A percentile compares a stretch with the other conserved stretches of the same genome.
phyloP scores from a whole-genome alignment of 306 rosid species.

The Pterocarpus santalinus region DNA sequence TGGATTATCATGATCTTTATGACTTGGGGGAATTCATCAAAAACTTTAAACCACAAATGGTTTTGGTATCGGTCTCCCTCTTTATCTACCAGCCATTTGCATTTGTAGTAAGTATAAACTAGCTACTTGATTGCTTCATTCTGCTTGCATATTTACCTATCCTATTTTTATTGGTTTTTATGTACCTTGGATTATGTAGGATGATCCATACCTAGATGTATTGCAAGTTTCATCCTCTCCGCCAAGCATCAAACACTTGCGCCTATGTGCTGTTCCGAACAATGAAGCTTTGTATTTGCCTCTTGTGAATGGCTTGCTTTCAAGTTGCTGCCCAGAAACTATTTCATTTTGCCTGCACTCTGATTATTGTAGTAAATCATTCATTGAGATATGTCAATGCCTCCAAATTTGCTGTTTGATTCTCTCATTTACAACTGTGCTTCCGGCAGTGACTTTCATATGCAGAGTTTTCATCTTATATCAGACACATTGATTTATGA shows the following conservation, averaged over 20 bases:
- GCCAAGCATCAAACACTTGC: constrained; percentile 38
- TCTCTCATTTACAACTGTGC: neutral
- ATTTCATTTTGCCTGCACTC: constrained; percentile 1
- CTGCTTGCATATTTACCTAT: neutral
- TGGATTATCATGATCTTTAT: neutral
- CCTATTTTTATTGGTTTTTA: neutral
- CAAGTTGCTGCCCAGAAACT: constrained; percentile 25
- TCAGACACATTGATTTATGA: neutral
- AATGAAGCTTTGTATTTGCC: neutral
- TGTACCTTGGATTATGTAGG: constrained; percentile 25
- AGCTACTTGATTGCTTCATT: constrained; percentile 14
- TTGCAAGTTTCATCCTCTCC: constrained; percentile 22
- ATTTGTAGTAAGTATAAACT: neutral
- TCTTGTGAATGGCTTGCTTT: constrained; percentile 25
- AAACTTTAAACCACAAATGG: constrained; percentile 32
- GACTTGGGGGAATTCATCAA: constrained; percentile 27
- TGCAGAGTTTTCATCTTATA: neutral
- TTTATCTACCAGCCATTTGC: neutral
- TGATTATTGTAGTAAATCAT: neutral
- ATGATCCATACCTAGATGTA: neutral
- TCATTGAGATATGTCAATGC: constrained; percentile 35
- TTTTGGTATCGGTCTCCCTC: constrained; percentile 18
- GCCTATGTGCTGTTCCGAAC: neutral
- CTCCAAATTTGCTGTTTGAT: neutral
- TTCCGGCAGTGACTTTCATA: neutral